These are phyloP conservation scores for Agrocybe pediades DNA, from an alignment of 768 basidiomycete species.

Conservation along the genomic window DNA sequence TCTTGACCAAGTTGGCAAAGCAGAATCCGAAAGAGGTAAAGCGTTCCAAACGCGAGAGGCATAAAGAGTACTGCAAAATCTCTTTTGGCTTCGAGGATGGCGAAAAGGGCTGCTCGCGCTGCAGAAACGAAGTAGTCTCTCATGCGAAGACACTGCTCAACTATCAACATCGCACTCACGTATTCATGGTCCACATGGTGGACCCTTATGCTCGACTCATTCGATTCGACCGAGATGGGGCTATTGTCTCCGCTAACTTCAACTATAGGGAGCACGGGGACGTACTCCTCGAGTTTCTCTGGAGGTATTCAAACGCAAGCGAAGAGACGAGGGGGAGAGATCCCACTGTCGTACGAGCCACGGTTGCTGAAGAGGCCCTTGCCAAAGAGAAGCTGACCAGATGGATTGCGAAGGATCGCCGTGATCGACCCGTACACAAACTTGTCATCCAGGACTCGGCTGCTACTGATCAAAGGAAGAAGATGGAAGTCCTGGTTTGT, in stretches of 20 bases:
- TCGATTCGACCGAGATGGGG: conserved; percentile 1
- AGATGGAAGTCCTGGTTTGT: neutral
- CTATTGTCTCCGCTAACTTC: neutral
- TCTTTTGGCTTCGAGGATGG: too few species aligned
- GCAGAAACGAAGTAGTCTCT: neutral
- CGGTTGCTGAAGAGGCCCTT: neutral
- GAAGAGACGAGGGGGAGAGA: neutral
- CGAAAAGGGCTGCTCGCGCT: neutral
- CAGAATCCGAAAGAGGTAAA: too few species aligned
- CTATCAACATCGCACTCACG: neutral
- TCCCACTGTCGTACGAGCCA: neutral
- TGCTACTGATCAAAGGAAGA: neutral
- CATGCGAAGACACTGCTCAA: neutral
- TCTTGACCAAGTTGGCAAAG: too few species aligned
- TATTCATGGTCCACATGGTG: neutral
- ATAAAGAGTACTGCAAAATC: too few species aligned
- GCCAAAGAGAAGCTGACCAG: neutral
- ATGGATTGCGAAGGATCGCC: neutral
- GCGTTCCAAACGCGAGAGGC: too few species aligned
- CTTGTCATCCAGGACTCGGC: neutral
- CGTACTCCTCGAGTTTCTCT: neutral
- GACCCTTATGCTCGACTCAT: neutral
- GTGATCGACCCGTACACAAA: neutral
- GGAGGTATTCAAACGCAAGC: neutral
- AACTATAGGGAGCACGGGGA: neutral